A percentile compares a stretch with the other conserved stretches of the same genome.
phyloP scores from a whole-genome alignment of 2,329 filamentous ascomycete species.

The Penicillium sp. region DNA sequence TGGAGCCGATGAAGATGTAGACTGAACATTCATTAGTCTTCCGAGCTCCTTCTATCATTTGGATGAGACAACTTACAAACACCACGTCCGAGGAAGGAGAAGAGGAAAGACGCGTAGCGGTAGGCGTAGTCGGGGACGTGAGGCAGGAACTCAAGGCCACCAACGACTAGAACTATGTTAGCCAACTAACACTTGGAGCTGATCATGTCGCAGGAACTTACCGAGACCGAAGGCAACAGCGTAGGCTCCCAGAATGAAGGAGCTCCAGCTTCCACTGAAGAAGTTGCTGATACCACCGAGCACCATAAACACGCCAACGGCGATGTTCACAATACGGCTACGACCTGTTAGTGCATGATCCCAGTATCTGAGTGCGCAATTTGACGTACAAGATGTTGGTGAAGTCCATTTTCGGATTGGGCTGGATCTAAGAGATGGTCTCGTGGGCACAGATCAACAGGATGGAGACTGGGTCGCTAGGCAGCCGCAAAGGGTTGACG shows the following conservation, averaged over 20 bases:
- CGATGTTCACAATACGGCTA: conserved; percentile 94
- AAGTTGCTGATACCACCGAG: conserved; percentile 68
- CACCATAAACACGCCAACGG: conserved; percentile 81
- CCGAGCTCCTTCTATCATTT: not conserved
- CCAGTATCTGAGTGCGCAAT: not conserved
- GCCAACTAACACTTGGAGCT: conserved; percentile 23
- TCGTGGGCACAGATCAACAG: conserved; percentile 3
- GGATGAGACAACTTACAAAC: conserved; percentile 72
- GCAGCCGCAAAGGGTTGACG: conserved; percentile 1
- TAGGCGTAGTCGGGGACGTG: conserved; percentile 89
- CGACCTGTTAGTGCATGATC: conserved; percentile 16
- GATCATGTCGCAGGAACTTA: conserved; percentile 47
- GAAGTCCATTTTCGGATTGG: conserved; percentile 71
- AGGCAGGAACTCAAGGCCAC: conserved; percentile 75
- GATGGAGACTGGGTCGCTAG: conserved; percentile 6
- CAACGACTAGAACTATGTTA: conserved; percentile 57
- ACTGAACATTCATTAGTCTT: conserved; percentile 55
- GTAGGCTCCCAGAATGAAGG: conserved; percentile 79
- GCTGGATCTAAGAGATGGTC: conserved; percentile 9
- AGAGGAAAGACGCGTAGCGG: conserved; percentile 95
- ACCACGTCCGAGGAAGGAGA: conserved; percentile 94
- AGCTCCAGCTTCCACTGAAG: conserved; percentile 51
- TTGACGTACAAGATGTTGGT: conserved; percentile 62
- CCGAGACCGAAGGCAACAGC: conserved; percentile 87
- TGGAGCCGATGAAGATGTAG: conserved; percentile 91